These are phyloP conservation scores for Sclerotinia subarctica DNA, from an alignment of 2,329 filamentous ascomycete species.

Conservation along the genomic window DNA sequence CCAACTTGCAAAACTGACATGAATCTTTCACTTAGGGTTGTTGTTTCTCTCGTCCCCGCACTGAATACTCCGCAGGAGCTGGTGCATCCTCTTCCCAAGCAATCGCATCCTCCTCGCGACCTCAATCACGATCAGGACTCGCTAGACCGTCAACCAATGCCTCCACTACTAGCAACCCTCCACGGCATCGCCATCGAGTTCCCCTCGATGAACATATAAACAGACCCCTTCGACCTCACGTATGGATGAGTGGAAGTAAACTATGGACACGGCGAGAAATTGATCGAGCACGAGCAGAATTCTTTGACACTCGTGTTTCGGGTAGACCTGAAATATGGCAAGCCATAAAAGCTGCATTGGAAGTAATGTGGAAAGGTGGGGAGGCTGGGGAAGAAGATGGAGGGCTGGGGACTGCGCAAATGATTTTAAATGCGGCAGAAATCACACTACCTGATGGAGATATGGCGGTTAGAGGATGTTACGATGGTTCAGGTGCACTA, in stretches of 20 bases:
- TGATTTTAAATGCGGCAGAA: slow-evolving; percentile 73
- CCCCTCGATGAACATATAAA: slow-evolving; percentile 65
- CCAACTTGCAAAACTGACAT: background rate
- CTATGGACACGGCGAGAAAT: slow-evolving; percentile 69
- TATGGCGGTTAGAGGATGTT: slow-evolving; percentile 62
- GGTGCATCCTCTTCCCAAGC: slow-evolving; percentile 49
- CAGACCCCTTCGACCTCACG: slow-evolving; percentile 61
- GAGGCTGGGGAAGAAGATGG: slow-evolving; percentile 42
- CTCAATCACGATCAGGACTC: slow-evolving; percentile 25
- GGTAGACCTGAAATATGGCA: slow-evolving; percentile 78
- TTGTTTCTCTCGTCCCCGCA: slow-evolving; percentile 55
- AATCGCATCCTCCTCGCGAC: slow-evolving; percentile 42
- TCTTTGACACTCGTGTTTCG: slow-evolving; percentile 86
- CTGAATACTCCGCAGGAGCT: slow-evolving; percentile 46
- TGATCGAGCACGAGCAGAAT: slow-evolving; percentile 70
- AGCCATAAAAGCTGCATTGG: slow-evolving; percentile 64
- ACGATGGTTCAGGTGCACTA: slow-evolving; percentile 66
- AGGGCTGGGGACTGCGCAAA: slow-evolving; percentile 66
- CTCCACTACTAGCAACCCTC: slow-evolving; percentile 21
- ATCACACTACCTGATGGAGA: slow-evolving; percentile 73
- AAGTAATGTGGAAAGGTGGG: slow-evolving; percentile 57
- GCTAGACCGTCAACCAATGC: slow-evolving; percentile 32
- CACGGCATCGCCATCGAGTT: slow-evolving; percentile 15
- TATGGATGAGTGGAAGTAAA: slow-evolving; percentile 61
- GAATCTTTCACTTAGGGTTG: slow-evolving; percentile 50